Evolutionary conservation across 139 green algal species (phyloP).

Genomic region (Eudorina sp.): DNA sequence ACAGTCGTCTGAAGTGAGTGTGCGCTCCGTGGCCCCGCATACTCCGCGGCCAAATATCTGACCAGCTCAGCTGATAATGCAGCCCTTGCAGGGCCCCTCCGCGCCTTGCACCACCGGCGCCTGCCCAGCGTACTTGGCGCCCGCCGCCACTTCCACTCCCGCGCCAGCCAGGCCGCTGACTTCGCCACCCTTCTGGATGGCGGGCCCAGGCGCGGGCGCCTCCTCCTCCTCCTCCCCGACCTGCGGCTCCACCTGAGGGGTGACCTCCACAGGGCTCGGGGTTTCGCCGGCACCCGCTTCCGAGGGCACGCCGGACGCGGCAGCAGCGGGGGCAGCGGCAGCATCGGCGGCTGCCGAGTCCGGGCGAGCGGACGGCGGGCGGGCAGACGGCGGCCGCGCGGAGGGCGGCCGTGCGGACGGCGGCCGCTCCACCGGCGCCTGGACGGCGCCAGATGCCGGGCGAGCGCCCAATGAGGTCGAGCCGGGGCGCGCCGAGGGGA

Average conservation of each 20-base stretch:
- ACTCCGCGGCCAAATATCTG: too few relatives aligned
- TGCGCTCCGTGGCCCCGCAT: too few relatives aligned
- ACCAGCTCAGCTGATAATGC: neutral
- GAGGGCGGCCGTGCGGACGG: neutral
- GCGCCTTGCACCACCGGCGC: neutral
- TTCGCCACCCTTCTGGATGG: slow-evolving; percentile 17
- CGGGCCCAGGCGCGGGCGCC: neutral
- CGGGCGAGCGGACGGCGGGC: neutral
- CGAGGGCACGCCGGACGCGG: too few relatives aligned
- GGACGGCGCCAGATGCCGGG: too few relatives aligned
- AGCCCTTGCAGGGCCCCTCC: slow-evolving; percentile 12
- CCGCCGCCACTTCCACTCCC: slow-evolving; percentile 28
- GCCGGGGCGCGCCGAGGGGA: neutral
- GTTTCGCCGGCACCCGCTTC: too few relatives aligned
- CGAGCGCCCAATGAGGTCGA: neutral
- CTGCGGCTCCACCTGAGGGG: too few relatives aligned
- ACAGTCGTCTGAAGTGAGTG: too few relatives aligned
- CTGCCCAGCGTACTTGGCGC: slow-evolving; percentile 17
- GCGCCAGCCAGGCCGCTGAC: neutral
- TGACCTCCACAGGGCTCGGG: too few relatives aligned
- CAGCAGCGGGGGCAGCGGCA: too few relatives aligned
- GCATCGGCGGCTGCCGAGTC: too few relatives aligned
- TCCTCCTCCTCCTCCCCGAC: neutral
- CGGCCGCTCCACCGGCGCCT: too few relatives aligned
- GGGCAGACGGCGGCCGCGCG: too few relatives aligned